Evolutionary conservation across 805 yeast species (phyloP).

Genomic region (Wickerhamiella lipophila): DNA sequence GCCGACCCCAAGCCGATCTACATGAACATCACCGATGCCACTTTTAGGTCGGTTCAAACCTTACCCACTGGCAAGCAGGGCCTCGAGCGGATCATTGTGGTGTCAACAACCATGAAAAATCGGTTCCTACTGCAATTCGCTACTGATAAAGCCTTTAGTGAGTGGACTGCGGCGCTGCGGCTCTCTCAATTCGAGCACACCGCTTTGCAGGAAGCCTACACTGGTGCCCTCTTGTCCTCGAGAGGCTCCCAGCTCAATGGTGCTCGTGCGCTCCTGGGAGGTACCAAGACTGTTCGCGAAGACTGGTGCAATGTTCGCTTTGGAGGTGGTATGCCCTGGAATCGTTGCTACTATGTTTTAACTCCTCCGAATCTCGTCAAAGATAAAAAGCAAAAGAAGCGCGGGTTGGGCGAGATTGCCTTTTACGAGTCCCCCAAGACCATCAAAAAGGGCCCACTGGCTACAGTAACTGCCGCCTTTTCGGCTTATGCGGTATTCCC

Average conservation of each 20-base stretch:
- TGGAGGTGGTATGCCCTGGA: slow-evolving; percentile 98
- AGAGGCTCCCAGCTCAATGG: slow-evolving; percentile 81
- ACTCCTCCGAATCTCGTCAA: slow-evolving; percentile 37
- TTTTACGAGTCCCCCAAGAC: slow-evolving; percentile 75
- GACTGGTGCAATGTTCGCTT: slow-evolving; percentile 93
- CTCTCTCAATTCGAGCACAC: slow-evolving; percentile 70
- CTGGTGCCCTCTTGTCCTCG: slow-evolving; percentile 88
- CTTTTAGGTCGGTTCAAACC: slow-evolving; percentile 55
- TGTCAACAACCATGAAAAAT: slow-evolving; percentile 85
- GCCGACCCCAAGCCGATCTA: slow-evolving; percentile 65
- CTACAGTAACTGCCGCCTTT: slow-evolving; percentile 55
- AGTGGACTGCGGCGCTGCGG: slow-evolving; percentile 78
- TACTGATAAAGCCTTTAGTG: slow-evolving; percentile 46
- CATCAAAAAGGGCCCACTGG: slow-evolving; percentile 56
- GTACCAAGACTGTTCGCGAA: slow-evolving; percentile 73
- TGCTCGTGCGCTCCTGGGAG: slow-evolving; percentile 71
- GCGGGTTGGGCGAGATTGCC: slow-evolving; percentile 48
- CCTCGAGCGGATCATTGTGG: slow-evolving; percentile 65
- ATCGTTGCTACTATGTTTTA: slow-evolving; percentile 80
- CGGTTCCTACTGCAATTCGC: slow-evolving; percentile 71
- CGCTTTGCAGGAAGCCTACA: slow-evolving; percentile 84
- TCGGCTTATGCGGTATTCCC: slow-evolving; percentile 89
- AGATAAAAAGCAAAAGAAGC: slow-evolving; percentile 33
- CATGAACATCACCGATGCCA: slow-evolving; percentile 82
- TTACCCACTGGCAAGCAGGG: slow-evolving; percentile 50